Conservation (phyloP, 805 yeast genomes). For the Saccharomycopsis capsularis region DNA sequence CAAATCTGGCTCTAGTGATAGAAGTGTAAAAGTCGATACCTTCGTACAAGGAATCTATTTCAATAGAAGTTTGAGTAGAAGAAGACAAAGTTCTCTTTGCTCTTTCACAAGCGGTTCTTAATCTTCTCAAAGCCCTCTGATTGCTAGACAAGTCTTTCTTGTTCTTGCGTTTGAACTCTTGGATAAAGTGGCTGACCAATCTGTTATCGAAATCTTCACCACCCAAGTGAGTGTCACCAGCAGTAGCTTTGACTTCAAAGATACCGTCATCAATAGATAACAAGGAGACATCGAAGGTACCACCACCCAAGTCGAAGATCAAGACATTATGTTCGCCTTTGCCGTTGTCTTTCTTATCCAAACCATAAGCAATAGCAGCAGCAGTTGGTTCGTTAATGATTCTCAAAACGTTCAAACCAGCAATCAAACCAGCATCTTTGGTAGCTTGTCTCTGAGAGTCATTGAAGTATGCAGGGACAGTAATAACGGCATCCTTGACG, state of each 20-base stretch:
- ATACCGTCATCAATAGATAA: slow-evolving; percentile 75
- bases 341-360: slow-evolving; percentile 44
- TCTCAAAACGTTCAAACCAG: slow-evolving; percentile 90
- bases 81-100: slow-evolving; percentile 88
- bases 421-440: slow-evolving; percentile 94
- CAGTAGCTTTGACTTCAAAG: slow-evolving; percentile 78
- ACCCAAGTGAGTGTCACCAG: slow-evolving; percentile 68
- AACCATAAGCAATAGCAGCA: slow-evolving; percentile 98
- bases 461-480: slow-evolving; percentile 96
- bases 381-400: slow-evolving; percentile 97
- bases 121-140: slow-evolving; percentile 81
- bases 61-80: slow-evolving; percentile 89
- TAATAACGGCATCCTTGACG: slow-evolving; percentile 88
- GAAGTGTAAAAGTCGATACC: slow-evolving; percentile 96
- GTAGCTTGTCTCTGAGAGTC: slow-evolving; percentile 98
- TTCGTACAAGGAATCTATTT: slow-evolving; percentile 90
- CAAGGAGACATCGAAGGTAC: slow-evolving; percentile 79
- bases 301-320: slow-evolving; percentile 81
- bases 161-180: slow-evolving; percentile 79
- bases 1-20: slow-evolving; percentile 95
- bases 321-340: slow-evolving; percentile 74
- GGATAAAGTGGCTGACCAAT: slow-evolving; percentile 67
- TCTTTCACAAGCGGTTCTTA: slow-evolving; percentile 84
- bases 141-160: slow-evolving; percentile 69
- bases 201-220: slow-evolving; percentile 86